A percentile compares a stretch with the other conserved stretches of the same genome.
Conservation (phyloP, 169 alveolate genomes). For the Cryptosporidium parvum region DNA sequence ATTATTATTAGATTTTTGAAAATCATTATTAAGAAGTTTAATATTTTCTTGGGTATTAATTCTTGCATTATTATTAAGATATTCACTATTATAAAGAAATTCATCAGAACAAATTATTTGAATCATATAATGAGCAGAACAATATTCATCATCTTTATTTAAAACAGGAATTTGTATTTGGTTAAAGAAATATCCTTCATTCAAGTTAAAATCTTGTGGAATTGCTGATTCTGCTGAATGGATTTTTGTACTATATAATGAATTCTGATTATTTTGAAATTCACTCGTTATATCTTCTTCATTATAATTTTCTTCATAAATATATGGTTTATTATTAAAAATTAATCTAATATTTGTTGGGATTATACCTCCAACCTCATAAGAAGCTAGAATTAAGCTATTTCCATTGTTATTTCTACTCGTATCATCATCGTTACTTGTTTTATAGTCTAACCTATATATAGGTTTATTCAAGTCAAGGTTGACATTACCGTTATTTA, state of each 20-base stretch:
- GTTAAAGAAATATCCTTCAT: not conserved
- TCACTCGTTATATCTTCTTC: not conserved
- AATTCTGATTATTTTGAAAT: not conserved
- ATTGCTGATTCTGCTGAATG: slow-evolving; percentile 52
- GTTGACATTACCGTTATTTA: slow-evolving; percentile 10
- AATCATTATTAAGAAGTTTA: not conserved
- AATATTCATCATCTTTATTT: not conserved
- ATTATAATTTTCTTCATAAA: not conserved
- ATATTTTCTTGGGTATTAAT: slow-evolving; percentile 37
- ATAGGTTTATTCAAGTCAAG: slow-evolving; percentile 13
- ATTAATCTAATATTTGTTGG: slow-evolving; percentile 39
- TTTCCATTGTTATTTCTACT: not conserved
- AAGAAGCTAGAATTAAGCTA: slow-evolving; percentile 1
- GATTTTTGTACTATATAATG: slow-evolving; percentile 40
- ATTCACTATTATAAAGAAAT: slow-evolving; percentile 34
- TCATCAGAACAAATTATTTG: slow-evolving; percentile 46
- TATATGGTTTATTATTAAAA: slow-evolving; percentile 17
- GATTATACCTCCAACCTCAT: slow-evolving; percentile 5
- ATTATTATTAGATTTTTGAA: not conserved
- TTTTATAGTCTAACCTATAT: slow-evolving; percentile 29
- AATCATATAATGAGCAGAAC: slow-evolving; percentile 37
- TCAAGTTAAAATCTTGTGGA: slow-evolving; percentile 6
- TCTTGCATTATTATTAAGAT: slow-evolving; percentile 23
- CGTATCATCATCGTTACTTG: not conserved
- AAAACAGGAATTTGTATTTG: not conserved